Conservation (phyloP, 352 stramenopile genomes). For the Phytophthora cactorum region DNA sequence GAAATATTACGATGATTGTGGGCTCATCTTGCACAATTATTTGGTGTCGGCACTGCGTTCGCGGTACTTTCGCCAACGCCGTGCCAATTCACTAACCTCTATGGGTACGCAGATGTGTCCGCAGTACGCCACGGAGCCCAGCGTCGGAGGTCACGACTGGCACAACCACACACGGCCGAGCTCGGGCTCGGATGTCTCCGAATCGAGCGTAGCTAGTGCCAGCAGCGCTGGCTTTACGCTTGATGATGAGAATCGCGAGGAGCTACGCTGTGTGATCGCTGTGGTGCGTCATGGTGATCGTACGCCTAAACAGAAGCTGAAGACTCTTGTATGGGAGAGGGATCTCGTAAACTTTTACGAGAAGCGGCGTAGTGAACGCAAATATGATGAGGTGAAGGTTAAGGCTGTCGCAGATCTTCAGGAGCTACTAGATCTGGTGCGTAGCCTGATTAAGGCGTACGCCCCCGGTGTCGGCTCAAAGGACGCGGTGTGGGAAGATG, state of each 20-base stretch:
- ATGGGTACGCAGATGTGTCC: slow-evolving; percentile 72
- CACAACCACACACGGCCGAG: slow-evolving; percentile 53
- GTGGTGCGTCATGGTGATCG: slow-evolving; percentile 98
- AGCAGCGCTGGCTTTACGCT: slow-evolving; percentile 46
- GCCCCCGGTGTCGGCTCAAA: slow-evolving; percentile 80
- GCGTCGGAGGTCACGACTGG: slow-evolving; percentile 32
- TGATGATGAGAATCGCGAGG: slow-evolving; percentile 91
- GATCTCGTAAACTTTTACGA: slow-evolving; percentile 89
- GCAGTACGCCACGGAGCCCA: slow-evolving; percentile 78
- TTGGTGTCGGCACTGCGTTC: slow-evolving; percentile 82
- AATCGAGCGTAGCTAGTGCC: slow-evolving; percentile 70
- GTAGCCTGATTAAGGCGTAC: slow-evolving; percentile 85
- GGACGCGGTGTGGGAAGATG: slow-evolving; percentile 84
- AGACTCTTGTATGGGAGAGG: slow-evolving; percentile 91
- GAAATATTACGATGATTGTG: slow-evolving; percentile 99
- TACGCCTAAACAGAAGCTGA: slow-evolving; percentile 99
- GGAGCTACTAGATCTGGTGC: slow-evolving; percentile 80
- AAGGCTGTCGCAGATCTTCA: slow-evolving; percentile 85
- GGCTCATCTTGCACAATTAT: slow-evolving; percentile 94
- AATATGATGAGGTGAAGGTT: slow-evolving; percentile 87
- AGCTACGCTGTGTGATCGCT: slow-evolving; percentile 98
- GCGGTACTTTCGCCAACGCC: slow-evolving; percentile 77
- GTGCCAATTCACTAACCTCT: slow-evolving; percentile 55
- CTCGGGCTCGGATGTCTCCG: slow-evolving; percentile 70
- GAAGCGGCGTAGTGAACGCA: slow-evolving; percentile 66